Base-by-base conservation (phyloP, 495 filamentous ascomycete genomes). In the Xylaria nigripes region DNA sequence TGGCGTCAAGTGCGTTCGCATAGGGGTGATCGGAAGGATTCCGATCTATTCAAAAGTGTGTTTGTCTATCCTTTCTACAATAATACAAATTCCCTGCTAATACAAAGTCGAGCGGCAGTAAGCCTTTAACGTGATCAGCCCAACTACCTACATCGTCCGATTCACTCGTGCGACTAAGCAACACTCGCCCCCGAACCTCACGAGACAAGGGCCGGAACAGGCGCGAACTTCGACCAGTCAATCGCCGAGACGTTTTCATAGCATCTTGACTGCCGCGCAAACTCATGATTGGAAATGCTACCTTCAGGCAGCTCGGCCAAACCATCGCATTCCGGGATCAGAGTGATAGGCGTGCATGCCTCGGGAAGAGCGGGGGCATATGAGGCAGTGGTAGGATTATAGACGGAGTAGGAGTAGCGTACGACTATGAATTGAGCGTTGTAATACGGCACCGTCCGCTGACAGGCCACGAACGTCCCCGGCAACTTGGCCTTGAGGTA, bases 311-410 rank as follows among this genome's bases (percentile, higher is more conserved):
- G 45, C 21, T 51, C 57, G 4, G 53, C 34, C 43, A 67, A 23
- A 32, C 19, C 19, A 4, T 57, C 51, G 46, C 68, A 70, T 55
- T 66, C 51, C 18, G 68, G 58, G 32, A 68, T 57, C 30, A 70
- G 40, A 24, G 24, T 50, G 25, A 70, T 50, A 29, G 55, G 51
- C 3, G 46, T 61, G 48, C 68, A 70, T 0, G 45, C 60, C 29
- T 51, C 58, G 15, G 62, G 60, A 29, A 49, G n/a, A 49, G 48
- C 15, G 19, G 15, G 53, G 5, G 44, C 36, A 36, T 8, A 24
- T 0, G 41, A 36, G 0, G 34, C 34, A 1, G 34, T 55, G 24
- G 19, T 34, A 0, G 16, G 3, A 27, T 55, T 45, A 4, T 10
- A 49, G 12, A 44, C 55, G 15, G 29, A 54, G 48, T 66, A 68